Evolutionary conservation across 306 rosid genomes (phyloP), one percentile per base, ranked within the genome.

Genomic region (Aeschynomene evenia): DNA sequence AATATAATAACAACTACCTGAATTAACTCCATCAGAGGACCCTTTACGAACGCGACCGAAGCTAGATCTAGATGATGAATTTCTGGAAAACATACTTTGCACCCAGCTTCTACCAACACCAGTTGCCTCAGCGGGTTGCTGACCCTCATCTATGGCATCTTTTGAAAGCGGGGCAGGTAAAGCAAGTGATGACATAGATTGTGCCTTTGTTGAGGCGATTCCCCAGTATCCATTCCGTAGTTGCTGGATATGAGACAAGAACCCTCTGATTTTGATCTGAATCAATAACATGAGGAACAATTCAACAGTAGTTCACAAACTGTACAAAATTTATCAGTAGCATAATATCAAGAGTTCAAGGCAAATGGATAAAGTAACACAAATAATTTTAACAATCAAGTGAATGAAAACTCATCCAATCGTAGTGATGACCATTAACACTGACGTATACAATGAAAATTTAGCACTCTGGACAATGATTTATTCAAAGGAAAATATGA

Each of bases 61-160:
- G 78, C 88, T 82, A 24, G 96, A 48, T 77, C 91, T 85, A 68
- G 91, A 70, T 65, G 97, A 28, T 68, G 90, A 67, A 34, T 87
- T 96, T 80, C 92, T 75, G 87, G 82, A 87, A 87, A 94, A 94
- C 99, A 94, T 88, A 84, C 99, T 94, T 61, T 94, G 99, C 61
- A 91, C 99, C 99, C 97, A 94, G 87, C 83, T 94, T 84, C 99
- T 88, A 77, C 99, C 82, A 52, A 78, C 82, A 58, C 82, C 98
- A 65, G 97, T 81, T 78, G 88, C 97, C 89, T 94, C 97, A 3
- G 95, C 84, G 37, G 92, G 91, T 77, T 85, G 97, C 83, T 87
- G 99, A 81, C 75, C 80, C 68, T 87, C 97, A 80, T 83, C 97
- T 36, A 77, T 78, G 62, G 77, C 66, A 64, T 88, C 90, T 77